phyloP scores from a whole-genome alignment of 1,284 basidiomycete species.

The Ganoderma meredithae region DNA sequence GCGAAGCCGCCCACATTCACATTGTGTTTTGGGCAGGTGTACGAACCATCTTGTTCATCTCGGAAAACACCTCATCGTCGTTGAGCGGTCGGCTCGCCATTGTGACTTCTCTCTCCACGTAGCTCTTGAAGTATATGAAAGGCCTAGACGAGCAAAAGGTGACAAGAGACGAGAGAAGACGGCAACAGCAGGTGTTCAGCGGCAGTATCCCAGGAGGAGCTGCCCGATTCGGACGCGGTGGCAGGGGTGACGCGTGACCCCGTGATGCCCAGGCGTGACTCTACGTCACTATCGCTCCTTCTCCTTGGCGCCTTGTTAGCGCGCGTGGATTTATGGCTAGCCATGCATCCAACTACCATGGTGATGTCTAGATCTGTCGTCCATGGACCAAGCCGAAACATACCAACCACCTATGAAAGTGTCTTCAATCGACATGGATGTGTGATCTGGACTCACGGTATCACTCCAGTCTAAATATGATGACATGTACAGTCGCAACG shows the following conservation, averaged over 20 bases:
- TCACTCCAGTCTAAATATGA: not conserved
- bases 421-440: not conserved
- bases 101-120: constrained; percentile 20
- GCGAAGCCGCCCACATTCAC: not conserved
- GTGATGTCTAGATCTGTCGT: not conserved
- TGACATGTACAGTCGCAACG: not conserved
- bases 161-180: constrained; percentile 10
- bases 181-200: constrained; percentile 7
- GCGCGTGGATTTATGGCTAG: not conserved
- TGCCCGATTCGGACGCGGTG: constrained; percentile 18
- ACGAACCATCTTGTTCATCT: constrained; percentile 99
- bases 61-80: constrained; percentile 94
- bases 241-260: constrained; percentile 12
- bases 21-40: not conserved
- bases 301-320: not conserved
- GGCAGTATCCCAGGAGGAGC: constrained; percentile 6
- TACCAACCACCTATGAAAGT: not conserved
- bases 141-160: not conserved
- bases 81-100: constrained; percentile 82
- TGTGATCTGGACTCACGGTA: not conserved
- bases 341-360: not conserved
- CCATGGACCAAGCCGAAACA: not conserved
- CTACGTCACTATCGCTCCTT: constrained; percentile 17
- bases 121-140: not conserved
- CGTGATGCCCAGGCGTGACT: not conserved